Base-by-base conservation (phyloP, 2,329 filamentous ascomycete species). In the Ophiostoma pallidulum region DNA sequence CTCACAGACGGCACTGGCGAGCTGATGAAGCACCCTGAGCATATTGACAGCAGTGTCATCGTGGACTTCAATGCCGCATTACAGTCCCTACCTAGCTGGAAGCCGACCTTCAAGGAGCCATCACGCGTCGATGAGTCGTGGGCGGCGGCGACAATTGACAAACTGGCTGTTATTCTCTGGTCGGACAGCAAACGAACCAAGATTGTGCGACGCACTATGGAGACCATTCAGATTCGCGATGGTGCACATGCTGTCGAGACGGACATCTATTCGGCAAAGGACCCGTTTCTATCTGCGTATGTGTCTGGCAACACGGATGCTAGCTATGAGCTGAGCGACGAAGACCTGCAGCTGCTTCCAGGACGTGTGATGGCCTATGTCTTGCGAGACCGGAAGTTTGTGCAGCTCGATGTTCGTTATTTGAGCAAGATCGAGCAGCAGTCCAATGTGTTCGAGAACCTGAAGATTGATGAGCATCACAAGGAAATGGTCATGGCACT, bases 381-480 rank as follows among this genome's bases (percentile, higher is more conserved):
- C 8, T 43, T 60, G n/a, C 52, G 54, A 5, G 52, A 59, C 35
- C 58, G 57, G 20, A 55, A 55, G 48, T 60, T 59, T 48, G 53
- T 51, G 4, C 48, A 48, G 31, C 40, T 59, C 4, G 51, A 49
- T 16, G 48, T 49, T 16, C 37, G 36, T n/a, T 39, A 19, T 13
- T 13, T 50, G 8, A 29, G 32, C n/a, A 40, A 18, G 36, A 50
- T 52, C 20, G 48, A 51, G 31, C 35, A 38, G 13, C 39, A 44
- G n/a, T 32, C 18, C n/a, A 47, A 42, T 7, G 38, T 48, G 16
- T 56, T 60, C 29, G 37, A 51, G 4, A 52, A 49, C 37, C 54
- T 61, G n/a, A 54, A 55, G 48, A 56, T 61, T 31, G 33, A 44
- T 8, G 13, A 35, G 8, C 37, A 47, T 2, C 56, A 59, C 48